Percentiles rank a stretch among this genome's conserved stretches.
phyloP scores from a whole-genome alignment of 1,139 yeast species.

The Suhomyces panamericanus region DNA sequence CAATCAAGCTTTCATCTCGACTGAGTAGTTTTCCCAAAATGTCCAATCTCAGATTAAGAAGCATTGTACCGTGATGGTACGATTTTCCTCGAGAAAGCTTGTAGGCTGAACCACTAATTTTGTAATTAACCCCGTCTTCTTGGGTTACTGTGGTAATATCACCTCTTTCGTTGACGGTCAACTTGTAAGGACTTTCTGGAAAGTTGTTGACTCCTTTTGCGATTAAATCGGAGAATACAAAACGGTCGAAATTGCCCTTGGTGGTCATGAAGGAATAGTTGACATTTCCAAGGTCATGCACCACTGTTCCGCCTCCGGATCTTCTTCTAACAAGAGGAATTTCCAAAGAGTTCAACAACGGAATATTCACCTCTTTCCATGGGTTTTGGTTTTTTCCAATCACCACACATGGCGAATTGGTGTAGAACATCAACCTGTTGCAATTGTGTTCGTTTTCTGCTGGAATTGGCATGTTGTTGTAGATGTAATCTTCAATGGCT shows the following conservation, averaged over 20 bases:
- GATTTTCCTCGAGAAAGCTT: constrained; percentile 81
- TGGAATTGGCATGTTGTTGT: constrained; percentile 58
- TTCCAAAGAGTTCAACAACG: constrained; percentile 49
- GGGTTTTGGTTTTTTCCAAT: constrained; percentile 97
- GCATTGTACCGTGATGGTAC: constrained; percentile 97
- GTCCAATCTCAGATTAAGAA: constrained; percentile 63
- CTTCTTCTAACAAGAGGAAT: constrained; percentile 77
- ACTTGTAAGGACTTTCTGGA: constrained; percentile 24
- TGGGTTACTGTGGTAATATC: constrained; percentile 59
- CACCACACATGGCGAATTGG: constrained; percentile 82
- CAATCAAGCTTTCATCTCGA: constrained; percentile 43
- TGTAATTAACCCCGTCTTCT: constrained; percentile 37
- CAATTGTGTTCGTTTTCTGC: constrained; percentile 20
- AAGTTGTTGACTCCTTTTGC: constrained; percentile 48
- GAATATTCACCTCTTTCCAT: constrained; percentile 80
- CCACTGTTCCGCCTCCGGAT: constrained; percentile 97
- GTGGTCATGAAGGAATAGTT: constrained; percentile 83
- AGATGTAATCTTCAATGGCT: constrained; percentile 80
- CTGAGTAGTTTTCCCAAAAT: constrained; percentile 58
- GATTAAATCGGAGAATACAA: constrained; percentile 57
- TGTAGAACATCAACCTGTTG: constrained; percentile 68
- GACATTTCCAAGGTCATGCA: constrained; percentile 89
- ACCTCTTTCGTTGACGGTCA: constrained; percentile 67
- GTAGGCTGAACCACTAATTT: constrained; percentile 89
- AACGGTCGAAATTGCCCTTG: constrained; percentile 65